Evolutionary conservation across 192 early-diverging fungal species (phyloP).

Genomic region (Podila minutissima): DNA sequence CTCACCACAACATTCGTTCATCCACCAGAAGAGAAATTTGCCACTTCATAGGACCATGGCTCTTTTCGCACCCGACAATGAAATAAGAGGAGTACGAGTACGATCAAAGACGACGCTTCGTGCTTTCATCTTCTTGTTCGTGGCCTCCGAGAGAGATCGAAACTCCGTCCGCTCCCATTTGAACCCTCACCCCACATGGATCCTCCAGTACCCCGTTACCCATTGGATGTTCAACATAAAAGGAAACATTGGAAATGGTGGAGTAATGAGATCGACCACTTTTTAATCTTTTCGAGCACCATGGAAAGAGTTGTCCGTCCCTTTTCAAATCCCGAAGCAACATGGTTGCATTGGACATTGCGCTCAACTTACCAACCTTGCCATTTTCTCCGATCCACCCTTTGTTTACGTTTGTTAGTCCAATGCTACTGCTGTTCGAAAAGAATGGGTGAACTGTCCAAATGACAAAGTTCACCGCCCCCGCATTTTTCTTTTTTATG

Average conservation of each 20-base stretch:
- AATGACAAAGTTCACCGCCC: slow-evolving; percentile 25
- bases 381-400: too few species aligned
- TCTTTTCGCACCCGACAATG: background rate
- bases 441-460: background rate
- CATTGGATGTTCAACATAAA: too few species aligned
- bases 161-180: background rate
- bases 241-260: too few species aligned
- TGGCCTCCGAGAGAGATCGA: slow-evolving; percentile 8
- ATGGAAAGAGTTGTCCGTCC: too few species aligned
- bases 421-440: background rate
- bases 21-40: background rate
- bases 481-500: slow-evolving; percentile 17
- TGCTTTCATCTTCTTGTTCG: background rate
- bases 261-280: too few species aligned
- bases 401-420: background rate
- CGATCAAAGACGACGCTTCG: background rate
- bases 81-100: background rate
- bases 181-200: background rate
- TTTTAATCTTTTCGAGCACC: too few species aligned
- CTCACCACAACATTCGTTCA: background rate
- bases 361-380: too few species aligned
- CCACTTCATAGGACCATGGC: background rate
- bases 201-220: too few species aligned
- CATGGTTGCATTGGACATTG: too few species aligned
- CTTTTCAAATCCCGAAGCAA: too few species aligned